A percentile compares a stretch with the other conserved stretches of the same genome.
Evolutionary conservation across 1,284 basidiomycete genomes (phyloP).

Genomic region (Tilletia walkeri): DNA sequence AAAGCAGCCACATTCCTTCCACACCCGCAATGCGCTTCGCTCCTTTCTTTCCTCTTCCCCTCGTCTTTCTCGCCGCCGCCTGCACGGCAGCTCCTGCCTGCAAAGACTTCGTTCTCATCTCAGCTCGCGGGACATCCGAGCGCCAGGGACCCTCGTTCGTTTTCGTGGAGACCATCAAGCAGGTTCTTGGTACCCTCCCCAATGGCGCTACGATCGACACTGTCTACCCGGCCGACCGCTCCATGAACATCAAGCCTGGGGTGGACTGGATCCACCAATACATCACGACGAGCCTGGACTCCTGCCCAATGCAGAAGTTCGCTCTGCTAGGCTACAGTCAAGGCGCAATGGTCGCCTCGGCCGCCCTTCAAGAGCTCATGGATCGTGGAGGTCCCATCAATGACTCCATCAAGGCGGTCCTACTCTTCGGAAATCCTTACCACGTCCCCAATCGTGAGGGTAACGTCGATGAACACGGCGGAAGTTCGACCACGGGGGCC

Average conservation of each 20-base stretch:
- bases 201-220: not conserved
- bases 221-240: constrained; percentile 4
- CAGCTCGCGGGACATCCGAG: not conserved
- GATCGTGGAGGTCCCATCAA: not conserved
- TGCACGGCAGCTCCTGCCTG: not conserved
- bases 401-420: not conserved
- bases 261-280: not conserved
- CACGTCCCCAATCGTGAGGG: not conserved
- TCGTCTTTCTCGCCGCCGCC: too few relatives aligned
- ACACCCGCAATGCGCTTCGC: not conserved
- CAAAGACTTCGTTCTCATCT: constrained; percentile 1
- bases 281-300: not conserved
- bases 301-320: not conserved
- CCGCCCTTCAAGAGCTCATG: not conserved
- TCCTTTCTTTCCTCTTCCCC: not conserved
- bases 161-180: not conserved
- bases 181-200: not conserved
- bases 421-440: not conserved
- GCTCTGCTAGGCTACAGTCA: constrained; percentile 5
- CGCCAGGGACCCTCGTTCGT: not conserved
- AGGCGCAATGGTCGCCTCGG: not conserved
- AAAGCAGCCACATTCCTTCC: not conserved
- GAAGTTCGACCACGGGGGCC: not conserved
- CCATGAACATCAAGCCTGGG: not conserved
- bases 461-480: not conserved